Base-by-base conservation (phyloP, 805 yeast genomes). In the Priceomyces castillae region DNA sequence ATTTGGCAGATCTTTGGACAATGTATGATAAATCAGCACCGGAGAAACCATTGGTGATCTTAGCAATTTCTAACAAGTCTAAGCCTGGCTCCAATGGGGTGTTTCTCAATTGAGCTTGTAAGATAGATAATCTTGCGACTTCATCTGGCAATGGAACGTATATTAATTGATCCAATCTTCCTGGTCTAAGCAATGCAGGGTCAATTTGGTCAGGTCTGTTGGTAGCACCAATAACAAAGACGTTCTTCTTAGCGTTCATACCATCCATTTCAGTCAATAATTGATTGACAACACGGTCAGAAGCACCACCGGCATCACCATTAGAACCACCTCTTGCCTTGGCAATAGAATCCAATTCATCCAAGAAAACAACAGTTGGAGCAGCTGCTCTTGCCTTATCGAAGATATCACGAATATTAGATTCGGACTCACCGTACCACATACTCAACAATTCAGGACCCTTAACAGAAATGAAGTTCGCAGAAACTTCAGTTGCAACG, bases 301-400 rank as follows among this genome's bases (percentile, higher is more conserved):
- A 82, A 19, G 97, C 97, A 47, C 97, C 98, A 54, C 97, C 96
- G 16, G 96, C 95, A 67, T 90, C 97, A 54, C 96, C 96, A 31
- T 63, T 56, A 31, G 86, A 81, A 33, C 88, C 95, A 67, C 97
- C 97, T 76, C 98, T 86, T 20, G 97, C 87, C 73, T 90, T 90
- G 46, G 97, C 97, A 71, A 90, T 90, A 35, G 97, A 90, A 73
- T 90, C 98, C 71, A 90, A 81, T 77, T 94, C 99, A 76, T 94
- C 99, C 59, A 94, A 81, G 75, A 94, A 94, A 33, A 94, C 98
- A 50, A 94, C 99, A 34, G 98, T 92, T 58, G 99, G 99, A 7
- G 99, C 99, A 48, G 99, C 98, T 44, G 98, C 98, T 69, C 98
- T 84, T 16, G 98, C 98, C 70, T 92, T 92, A 71, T 92, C 98